Evolutionary conservation across 345 rosid genomes (phyloP), one percentile per base, ranked within the genome.

Genomic region (Murraya paniculata): DNA sequence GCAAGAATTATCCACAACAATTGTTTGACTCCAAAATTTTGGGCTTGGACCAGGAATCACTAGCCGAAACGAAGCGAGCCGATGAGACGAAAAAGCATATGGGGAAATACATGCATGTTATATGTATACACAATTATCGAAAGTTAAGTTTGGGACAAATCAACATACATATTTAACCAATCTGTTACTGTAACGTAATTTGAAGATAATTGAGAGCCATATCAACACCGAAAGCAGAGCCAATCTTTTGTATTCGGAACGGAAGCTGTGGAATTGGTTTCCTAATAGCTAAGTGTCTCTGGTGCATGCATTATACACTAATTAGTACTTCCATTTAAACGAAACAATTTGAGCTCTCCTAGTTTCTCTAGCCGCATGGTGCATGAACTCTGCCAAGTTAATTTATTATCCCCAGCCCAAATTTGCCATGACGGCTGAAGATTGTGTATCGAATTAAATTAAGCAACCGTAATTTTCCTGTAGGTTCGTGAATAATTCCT

Each of bases 171-270:
- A 45, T 45, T 45, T 13, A 13, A 45, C 1, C 9, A 35, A 10
- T 41, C 8, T 9, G 31, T 19, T 70, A 27, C 9, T 6, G 73
- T 6, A 16, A 48, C 24, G 8, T 41, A 45, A 69, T 25, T 25
- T 2, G 24, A 28, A 27, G 38, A 70, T 27, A 9, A 2, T 45
- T 45, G 50, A 27, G 27, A 30, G 41, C 8, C 28, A 55, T 28
- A 74, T 75, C 72, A 65, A 24, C 72, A 30, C 71, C 33, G 62
- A 53, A 75, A 22, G 45, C 60, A 64, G 71, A 33, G 72, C 50
- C 64, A 50, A 76, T 76, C 72, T 75, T 4, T 27, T 6, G 10
- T 28, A 61, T 41, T 56, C 19, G 28, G 25, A 48, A 48, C 64
- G 22, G n/a, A 62, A 64, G 71, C 22, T 62, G 69, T 16, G 19